A percentile compares a stretch with the other conserved stretches of the same genome.
phyloP scores from a whole-genome alignment of 805 yeast genomes.

The Crinitomyces ghanaensis region DNA sequence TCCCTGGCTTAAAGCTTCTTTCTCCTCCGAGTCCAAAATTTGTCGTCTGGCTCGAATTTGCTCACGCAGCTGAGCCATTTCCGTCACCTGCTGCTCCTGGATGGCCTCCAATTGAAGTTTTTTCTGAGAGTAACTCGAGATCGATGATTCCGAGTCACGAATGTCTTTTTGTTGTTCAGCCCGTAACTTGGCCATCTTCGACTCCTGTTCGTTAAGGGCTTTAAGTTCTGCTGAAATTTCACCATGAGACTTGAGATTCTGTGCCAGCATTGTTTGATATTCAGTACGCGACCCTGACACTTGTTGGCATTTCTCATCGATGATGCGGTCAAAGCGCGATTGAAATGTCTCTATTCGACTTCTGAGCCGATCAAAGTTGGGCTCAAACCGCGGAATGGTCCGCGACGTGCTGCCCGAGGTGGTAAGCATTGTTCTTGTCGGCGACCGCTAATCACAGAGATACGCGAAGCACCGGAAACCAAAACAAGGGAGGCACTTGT shows the following conservation, averaged over 20 bases:
- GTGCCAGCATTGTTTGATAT: conserved; percentile 12
- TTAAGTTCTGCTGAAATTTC: conserved; percentile 26
- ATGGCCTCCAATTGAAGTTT: conserved; percentile 16
- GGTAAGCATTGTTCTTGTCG: background rate
- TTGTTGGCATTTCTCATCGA: conserved; percentile 25
- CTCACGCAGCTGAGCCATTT: conserved; percentile 26
- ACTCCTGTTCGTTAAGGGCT: conserved; percentile 11
- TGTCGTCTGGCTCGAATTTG: conserved; percentile 25
- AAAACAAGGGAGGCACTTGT: background rate
- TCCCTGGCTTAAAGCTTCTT: conserved; percentile 30
- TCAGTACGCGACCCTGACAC: conserved; percentile 14
- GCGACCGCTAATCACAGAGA: background rate
- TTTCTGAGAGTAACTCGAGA: conserved; percentile 16
- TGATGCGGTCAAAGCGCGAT: conserved; percentile 27
- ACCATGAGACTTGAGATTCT: conserved; percentile 16
- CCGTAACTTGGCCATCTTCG: conserved; percentile 12
- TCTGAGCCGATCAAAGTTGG: conserved; percentile 28
- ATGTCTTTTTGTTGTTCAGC: conserved; percentile 19
- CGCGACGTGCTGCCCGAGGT: background rate
- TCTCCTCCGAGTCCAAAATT: conserved; percentile 25
- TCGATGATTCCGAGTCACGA: conserved; percentile 18
- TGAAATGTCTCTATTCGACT: conserved; percentile 31
- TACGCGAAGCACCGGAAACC: background rate
- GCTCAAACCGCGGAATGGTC: conserved; percentile 16
- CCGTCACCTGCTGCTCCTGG: conserved; percentile 15